phyloP scores from a whole-genome alignment of 1,139 yeast species.

The Protomyces lactucae-debilis region DNA sequence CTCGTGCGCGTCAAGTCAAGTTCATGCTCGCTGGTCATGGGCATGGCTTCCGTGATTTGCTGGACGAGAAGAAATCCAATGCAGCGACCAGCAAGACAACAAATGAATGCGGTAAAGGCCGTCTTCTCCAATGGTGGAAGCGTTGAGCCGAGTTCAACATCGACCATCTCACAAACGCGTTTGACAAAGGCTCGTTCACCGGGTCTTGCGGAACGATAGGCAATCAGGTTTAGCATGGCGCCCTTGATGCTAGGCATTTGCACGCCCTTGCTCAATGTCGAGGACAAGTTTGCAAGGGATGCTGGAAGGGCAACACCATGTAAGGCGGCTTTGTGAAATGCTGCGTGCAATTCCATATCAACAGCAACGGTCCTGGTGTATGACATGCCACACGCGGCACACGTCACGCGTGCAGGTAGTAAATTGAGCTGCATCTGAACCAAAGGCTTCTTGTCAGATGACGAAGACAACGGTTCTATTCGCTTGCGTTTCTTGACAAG shows the following conservation, averaged over 20 bases:
- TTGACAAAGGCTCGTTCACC: background rate
- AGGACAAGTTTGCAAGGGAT: background rate
- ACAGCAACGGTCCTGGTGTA: constrained; percentile 8
- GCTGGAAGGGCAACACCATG: constrained; percentile 2
- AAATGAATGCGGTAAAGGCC: background rate
- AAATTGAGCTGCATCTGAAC: constrained; percentile 23
- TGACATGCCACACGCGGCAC: constrained; percentile 22
- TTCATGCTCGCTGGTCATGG: background rate
- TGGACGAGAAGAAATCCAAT: constrained; percentile 10
- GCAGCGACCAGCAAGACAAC: constrained; percentile 1
- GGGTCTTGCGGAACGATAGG: background rate
- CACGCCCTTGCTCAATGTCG: background rate
- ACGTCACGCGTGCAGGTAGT: constrained; percentile 20
- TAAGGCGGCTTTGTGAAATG: constrained; percentile 9
- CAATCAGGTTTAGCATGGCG: background rate
- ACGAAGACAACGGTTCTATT: background rate
- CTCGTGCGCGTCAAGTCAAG: background rate
- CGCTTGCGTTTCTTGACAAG: background rate
- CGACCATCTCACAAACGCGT: constrained; percentile 11
- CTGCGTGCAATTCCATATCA: constrained; percentile 3
- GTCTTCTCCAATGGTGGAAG: constrained; percentile 2
- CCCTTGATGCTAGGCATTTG: background rate
- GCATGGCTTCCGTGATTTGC: background rate
- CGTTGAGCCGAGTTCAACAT: constrained; percentile 15
- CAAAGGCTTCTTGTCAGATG: background rate